A percentile compares a stretch with the other conserved stretches of the same genome.
phyloP scores from a whole-genome alignment of 306 rosid genomes.

The Cicer arietinum region DNA sequence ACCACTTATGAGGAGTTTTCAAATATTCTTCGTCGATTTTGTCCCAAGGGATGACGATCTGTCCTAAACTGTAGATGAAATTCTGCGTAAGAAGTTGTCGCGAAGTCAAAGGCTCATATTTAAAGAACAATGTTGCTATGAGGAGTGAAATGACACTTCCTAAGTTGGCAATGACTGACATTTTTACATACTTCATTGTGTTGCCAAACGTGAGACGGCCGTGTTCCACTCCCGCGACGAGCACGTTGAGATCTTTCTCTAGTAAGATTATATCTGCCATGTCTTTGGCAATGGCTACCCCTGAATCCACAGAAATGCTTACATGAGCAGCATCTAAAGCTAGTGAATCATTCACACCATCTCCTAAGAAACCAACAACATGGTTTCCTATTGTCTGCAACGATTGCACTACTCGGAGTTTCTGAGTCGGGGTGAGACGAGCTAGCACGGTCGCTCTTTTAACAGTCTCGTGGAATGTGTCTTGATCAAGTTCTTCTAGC shows the following conservation, averaged over 20 bases:
- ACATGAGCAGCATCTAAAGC: constrained; percentile 85
- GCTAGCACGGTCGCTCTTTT: constrained; percentile 77
- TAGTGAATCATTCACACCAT: constrained; percentile 78
- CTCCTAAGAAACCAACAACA: constrained; percentile 80
- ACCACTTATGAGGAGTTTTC: constrained; percentile 70
- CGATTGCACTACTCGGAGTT: constrained; percentile 79
- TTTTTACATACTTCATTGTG: constrained; percentile 83
- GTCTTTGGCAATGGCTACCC: constrained; percentile 81
- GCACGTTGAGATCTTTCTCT: constrained; percentile 86
- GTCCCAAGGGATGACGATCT: constrained; percentile 61
- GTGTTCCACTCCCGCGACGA: constrained; percentile 81
- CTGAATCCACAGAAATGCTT: constrained; percentile 86
- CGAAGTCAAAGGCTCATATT: constrained; percentile 70
- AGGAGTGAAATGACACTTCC: constrained; percentile 78
- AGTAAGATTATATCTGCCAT: constrained; percentile 83
- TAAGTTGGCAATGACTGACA: constrained; percentile 82
- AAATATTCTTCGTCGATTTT: constrained; percentile 72
- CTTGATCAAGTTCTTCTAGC: constrained; percentile 72
- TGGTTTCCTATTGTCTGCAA: constrained; percentile 73
- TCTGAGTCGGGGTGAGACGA: constrained; percentile 81
- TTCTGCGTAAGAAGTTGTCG: constrained; percentile 78
- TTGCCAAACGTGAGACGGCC: constrained; percentile 80
- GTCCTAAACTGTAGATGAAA: constrained; percentile 78
- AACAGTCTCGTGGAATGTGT: constrained; percentile 71
- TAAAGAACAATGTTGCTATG: constrained; percentile 61